Evolutionary conservation across 2,329 filamentous ascomycete species (phyloP), one percentile per base, ranked within the genome.

Genomic region (Exophiala calicioides): DNA sequence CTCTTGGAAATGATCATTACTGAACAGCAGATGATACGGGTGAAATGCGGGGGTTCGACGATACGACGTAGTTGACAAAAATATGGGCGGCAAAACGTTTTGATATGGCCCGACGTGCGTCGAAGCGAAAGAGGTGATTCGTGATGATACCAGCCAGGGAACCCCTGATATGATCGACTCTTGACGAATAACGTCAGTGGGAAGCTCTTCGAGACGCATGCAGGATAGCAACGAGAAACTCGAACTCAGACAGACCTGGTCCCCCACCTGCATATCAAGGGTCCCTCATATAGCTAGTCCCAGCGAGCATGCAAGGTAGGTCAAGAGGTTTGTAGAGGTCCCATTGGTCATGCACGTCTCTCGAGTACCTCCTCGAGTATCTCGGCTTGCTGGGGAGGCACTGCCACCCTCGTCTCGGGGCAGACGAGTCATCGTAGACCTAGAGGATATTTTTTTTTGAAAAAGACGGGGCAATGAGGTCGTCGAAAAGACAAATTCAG

Each of bases 21-120:
- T 7, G 33, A 50, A 21, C 21, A 33, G 12, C 33, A 33, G 13
- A 26, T 30, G 48, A 43, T 42, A 39, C 31, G 38, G 31, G 10
- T 32, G 26, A 38, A 37, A 49, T 55, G 52, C 47, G 52, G 52
- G 52, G 52, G 49, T 44, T 50, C 31, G 23, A 27, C 39, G 35
- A 40, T 35, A 15, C 39, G 13, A 24, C 31, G 9, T 20, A 27
- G 21, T 20, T 12, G 38, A 47, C 37, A 24, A 38, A 13, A 37
- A 34, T 31, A 34, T 37, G 15, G 44, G n/a, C 21, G 19, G 29
- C 8, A 16, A 16, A 20, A 39, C 12, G 34, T 13, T 47, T 31
- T 21, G 26, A 40, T 12, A 43, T 34, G 43, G 45, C 15, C 50
- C 36, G 45, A 46, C 10, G 31, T 45, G 36, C 44, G 23, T 48